Base-by-base conservation (phyloP, 2,329 filamentous ascomycete species). In the Penicillium expansum region DNA sequence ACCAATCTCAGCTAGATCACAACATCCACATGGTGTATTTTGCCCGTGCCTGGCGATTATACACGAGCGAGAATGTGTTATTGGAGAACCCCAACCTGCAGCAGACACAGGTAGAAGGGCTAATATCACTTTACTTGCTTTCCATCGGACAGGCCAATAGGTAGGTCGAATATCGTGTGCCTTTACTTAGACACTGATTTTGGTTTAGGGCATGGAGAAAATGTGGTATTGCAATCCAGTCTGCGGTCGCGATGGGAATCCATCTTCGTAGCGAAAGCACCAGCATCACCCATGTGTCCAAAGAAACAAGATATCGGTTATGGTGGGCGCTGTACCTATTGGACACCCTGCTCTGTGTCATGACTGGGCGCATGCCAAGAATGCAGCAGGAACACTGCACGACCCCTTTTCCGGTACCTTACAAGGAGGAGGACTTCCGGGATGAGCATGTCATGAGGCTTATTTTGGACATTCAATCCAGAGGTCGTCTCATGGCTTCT, bases 61-160 rank as follows among this genome's bases (percentile, higher is more conserved):
- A 69, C 48, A 68, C 77, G 55, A 71, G 69, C 18, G 66, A 69
- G 9, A 66, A 69, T 37, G 67, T 70, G 2, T 56, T 78, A 16
- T 62, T 77, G 41, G 72, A 75, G 35, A 71, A 75, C 49, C 74
- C 75, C 4, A 76, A 78, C 58, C 62, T 78, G 38, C 75, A 78
- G 57, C 74, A 77, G 56, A 74, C 78, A 18, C 77, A 79, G 60
- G 68, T 78, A 7, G 69, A 76, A 42, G 74, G 73, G 0, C 59
- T 79, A 42, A 69, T 70, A 29, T 70, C 74, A 10, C 75, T 77
- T 29, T 78, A 77, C 56, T 64, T 79, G 9, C 53, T 77, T 41
- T 67, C 71, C 22, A 68, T 67, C 16, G 71, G 73, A 14, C 76
- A 79, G 57, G 66, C 75, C 22, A 79, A 79, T 51, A 67, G 76